These are phyloP conservation scores for Lentinula guzmanii DNA, from an alignment of 768 basidiomycete species.

Conservation along the genomic window DNA sequence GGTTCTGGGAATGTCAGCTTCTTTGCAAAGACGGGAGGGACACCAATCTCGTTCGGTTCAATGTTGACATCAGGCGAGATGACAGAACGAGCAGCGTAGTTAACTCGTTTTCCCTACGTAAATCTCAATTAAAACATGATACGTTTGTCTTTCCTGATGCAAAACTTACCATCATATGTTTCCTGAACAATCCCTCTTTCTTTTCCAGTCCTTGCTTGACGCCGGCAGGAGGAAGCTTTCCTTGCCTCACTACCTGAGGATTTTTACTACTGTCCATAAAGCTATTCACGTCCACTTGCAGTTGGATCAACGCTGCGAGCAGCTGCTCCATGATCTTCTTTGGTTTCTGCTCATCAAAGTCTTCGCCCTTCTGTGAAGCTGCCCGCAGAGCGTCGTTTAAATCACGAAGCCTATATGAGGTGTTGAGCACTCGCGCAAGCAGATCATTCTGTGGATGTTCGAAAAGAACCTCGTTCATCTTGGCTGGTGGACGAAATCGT, in stretches of 20 bases:
- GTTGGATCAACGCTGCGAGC: constrained; percentile 77
- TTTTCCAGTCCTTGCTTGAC: constrained; percentile 97
- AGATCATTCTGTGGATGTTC: constrained; percentile 96
- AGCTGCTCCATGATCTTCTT: constrained; percentile 60
- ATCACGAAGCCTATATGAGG: constrained; percentile 76
- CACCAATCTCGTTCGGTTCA: constrained; percentile 96
- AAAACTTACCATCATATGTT: constrained; percentile 92
- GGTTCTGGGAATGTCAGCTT: constrained; percentile 98
- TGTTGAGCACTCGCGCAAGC: constrained; percentile 71
- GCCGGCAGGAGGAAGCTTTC: constrained; percentile 86
- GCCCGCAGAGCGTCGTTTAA: constrained; percentile 60
- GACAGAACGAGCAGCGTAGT: constrained; percentile 99
- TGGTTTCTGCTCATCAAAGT: constrained; percentile 43
- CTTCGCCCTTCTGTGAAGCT: constrained; percentile 53
- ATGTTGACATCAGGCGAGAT: constrained; percentile 99
- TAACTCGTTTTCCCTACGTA: constrained; percentile 92
- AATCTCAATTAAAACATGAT: background rate
- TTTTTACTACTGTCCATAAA: constrained; percentile 98
- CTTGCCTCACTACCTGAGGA: constrained; percentile 75
- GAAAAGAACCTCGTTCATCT: constrained; percentile 87
- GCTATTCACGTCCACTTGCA: constrained; percentile 93
- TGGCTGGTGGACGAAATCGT: constrained; percentile 90
- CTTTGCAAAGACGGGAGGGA: constrained; percentile 94
- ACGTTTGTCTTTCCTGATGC: background rate
- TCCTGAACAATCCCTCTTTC: constrained; percentile 97